Conservation (phyloP, 2,329 filamentous ascomycete genomes). For the Ophiostoma ulmi region DNA sequence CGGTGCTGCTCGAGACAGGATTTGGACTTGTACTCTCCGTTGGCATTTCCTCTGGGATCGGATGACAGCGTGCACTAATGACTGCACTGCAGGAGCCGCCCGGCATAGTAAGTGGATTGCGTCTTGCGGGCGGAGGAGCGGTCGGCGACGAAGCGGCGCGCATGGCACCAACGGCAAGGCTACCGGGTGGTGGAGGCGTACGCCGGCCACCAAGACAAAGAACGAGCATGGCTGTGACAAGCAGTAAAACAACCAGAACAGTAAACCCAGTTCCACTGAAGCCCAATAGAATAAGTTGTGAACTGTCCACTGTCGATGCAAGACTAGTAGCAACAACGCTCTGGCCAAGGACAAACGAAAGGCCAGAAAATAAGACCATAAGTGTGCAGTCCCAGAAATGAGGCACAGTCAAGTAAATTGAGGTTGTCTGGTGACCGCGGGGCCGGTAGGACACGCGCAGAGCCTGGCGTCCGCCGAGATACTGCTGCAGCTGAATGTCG, state of each 20-base stretch:
- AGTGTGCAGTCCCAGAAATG: conserved; percentile 43
- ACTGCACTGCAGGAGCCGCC: conserved; percentile 50
- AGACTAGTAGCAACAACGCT: conserved; percentile 36
- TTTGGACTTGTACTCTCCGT: conserved; percentile 24
- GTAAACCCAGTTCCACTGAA: conserved; percentile 43
- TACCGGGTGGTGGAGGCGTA: conserved; percentile 31
- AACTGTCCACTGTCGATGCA: conserved; percentile 20
- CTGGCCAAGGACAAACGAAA: conserved; percentile 45
- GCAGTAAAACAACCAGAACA: conserved; percentile 39
- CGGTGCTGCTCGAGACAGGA: conserved; percentile 13
- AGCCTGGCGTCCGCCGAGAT: conserved; percentile 29
- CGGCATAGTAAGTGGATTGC: conserved; percentile 46
- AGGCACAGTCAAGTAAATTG: conserved; percentile 48
- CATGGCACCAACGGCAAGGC: not conserved
- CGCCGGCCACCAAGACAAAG: conserved; percentile 40
- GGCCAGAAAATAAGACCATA: conserved; percentile 40
- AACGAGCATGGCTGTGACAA: conserved; percentile 35
- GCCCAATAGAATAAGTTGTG: conserved; percentile 35
- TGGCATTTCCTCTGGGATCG: conserved; percentile 31
- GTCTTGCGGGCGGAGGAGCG: conserved; percentile 26
- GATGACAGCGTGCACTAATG: conserved; percentile 47
- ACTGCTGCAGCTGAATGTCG: conserved; percentile 17
- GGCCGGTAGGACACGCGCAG: conserved; percentile 45
- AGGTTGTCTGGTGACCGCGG: conserved; percentile 43
- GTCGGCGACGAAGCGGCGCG: not conserved